A percentile compares a stretch with the other conserved stretches of the same genome.
These are phyloP conservation scores for Alternaria sp. DNA, from an alignment of 2,329 filamentous ascomycete genomes.

Conservation along the genomic window DNA sequence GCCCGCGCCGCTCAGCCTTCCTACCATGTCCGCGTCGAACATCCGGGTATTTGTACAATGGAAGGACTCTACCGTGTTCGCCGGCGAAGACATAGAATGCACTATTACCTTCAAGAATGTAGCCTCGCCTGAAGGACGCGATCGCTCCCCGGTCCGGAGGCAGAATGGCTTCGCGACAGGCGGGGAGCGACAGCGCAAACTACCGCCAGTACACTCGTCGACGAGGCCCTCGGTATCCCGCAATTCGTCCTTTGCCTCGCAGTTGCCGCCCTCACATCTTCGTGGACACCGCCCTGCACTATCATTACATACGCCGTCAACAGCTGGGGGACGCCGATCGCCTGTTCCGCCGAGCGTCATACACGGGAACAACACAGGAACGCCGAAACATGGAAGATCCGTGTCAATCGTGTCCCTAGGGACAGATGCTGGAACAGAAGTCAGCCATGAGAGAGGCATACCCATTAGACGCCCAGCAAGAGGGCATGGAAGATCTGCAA, in stretches of 20 bases:
- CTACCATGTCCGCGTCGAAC: slow-evolving; percentile 61
- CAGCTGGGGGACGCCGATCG: slow-evolving; percentile 36
- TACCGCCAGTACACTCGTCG: slow-evolving; percentile 49
- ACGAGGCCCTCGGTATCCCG: slow-evolving; percentile 46
- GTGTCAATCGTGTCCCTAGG: slow-evolving; percentile 60
- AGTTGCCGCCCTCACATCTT: slow-evolving; percentile 45
- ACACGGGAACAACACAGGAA: slow-evolving; percentile 35
- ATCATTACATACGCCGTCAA: slow-evolving; percentile 62
- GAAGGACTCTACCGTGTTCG: slow-evolving; percentile 93
- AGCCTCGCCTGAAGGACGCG: slow-evolving; percentile 56
- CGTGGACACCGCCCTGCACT: slow-evolving; percentile 73
- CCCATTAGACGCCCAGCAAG: slow-evolving; percentile 59
- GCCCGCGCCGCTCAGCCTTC: slow-evolving; percentile 36
- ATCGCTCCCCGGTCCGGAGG: slow-evolving; percentile 41
- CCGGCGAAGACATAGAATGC: slow-evolving; percentile 94
- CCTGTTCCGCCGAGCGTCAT: slow-evolving; percentile 31
- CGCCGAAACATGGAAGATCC: slow-evolving; percentile 54
- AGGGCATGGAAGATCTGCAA: slow-evolving; percentile 80
- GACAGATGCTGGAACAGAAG: slow-evolving; percentile 51
- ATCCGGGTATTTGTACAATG: slow-evolving; percentile 96
- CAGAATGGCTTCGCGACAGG: slow-evolving; percentile 48
- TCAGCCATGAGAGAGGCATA: slow-evolving; percentile 35
- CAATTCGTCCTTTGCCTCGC: slow-evolving; percentile 48
- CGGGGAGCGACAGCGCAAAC: slow-evolving; percentile 50
- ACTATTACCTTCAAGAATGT: slow-evolving; percentile 96